Conservation (phyloP, 2,329 filamentous ascomycete species). For the Aspergillus terreus region DNA sequence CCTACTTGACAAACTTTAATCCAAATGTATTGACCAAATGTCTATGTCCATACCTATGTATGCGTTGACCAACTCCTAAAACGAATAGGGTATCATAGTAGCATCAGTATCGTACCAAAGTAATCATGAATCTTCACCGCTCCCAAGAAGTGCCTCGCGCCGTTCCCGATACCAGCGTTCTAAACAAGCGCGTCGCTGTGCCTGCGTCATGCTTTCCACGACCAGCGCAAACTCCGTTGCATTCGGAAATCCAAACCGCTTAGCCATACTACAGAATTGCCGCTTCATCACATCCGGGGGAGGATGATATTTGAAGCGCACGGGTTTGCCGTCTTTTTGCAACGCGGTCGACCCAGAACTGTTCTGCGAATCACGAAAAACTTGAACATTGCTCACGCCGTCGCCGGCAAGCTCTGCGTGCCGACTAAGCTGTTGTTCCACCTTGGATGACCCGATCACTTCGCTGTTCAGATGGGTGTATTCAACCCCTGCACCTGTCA, state of each 20-base stretch:
- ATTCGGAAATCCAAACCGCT: slow-evolving; percentile 69
- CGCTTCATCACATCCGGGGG: slow-evolving; percentile 68
- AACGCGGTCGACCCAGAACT: slow-evolving; percentile 7
- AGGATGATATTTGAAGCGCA: slow-evolving; percentile 65
- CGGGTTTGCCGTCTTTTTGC: slow-evolving; percentile 38
- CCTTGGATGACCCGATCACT: slow-evolving; percentile 84
- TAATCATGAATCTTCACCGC: background rate
- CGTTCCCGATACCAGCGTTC: slow-evolving; percentile 74
- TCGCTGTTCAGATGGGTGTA: slow-evolving; percentile 97
- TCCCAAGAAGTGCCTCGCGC: slow-evolving; percentile 44
- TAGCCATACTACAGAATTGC: slow-evolving; percentile 90
- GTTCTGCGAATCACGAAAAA: slow-evolving; percentile 27
- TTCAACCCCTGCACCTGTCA: slow-evolving; percentile 81
- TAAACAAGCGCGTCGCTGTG: slow-evolving; percentile 71
- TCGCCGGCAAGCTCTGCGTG: slow-evolving; percentile 57
- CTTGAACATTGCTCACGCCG: slow-evolving; percentile 28
- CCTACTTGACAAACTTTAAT: too few species aligned
- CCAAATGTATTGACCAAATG: too few species aligned
- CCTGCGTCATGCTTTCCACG: slow-evolving; percentile 87
- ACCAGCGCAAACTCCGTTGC: slow-evolving; percentile 82
- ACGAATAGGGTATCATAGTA: background rate
- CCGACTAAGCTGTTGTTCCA: slow-evolving; percentile 81
- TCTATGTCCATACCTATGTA: too few species aligned
- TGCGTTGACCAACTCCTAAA: background rate
- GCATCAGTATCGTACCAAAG: background rate